phyloP scores from a whole-genome alignment of 225 moss, liverwort and hornwort species.

The Takakia lepidozioides region DNA sequence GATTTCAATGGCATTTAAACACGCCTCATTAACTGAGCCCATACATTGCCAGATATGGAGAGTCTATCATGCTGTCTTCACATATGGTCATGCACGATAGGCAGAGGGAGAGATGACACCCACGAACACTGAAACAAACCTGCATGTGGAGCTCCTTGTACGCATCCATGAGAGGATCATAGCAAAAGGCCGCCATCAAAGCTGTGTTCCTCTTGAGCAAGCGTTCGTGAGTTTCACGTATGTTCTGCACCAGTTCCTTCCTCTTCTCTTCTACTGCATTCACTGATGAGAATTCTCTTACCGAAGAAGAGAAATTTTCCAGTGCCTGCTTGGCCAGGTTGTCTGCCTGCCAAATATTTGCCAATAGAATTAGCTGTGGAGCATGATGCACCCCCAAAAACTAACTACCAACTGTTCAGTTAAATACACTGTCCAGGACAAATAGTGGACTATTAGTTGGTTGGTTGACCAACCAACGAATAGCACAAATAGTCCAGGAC shows the following conservation, averaged over 20 bases:
- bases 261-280: slow-evolving; percentile 67
- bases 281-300: slow-evolving; percentile 61
- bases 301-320: slow-evolving; percentile 47
- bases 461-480: too few relatives aligned
- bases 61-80: too few relatives aligned
- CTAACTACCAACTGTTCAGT: too few relatives aligned
- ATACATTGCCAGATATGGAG: too few relatives aligned
- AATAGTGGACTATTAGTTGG: too few relatives aligned
- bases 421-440: too few relatives aligned
- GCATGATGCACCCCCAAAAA: too few relatives aligned
- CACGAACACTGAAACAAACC: too few relatives aligned
- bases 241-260: slow-evolving; percentile 54
- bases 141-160: slow-evolving; percentile 91
- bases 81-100: too few relatives aligned
- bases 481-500: too few relatives aligned
- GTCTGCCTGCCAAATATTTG: slow-evolving; percentile 42
- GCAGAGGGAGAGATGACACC: slow-evolving; percentile 1
- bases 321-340: slow-evolving; percentile 51
- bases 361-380: not conserved
- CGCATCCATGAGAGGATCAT: slow-evolving; percentile 89
- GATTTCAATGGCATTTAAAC: too few relatives aligned
- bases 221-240: slow-evolving; percentile 65
- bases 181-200: slow-evolving; percentile 96
- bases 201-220: slow-evolving; percentile 82
- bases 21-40: too few relatives aligned